A percentile compares a stretch with the other conserved stretches of the same genome.
These are phyloP conservation scores for Prillingera fragicola DNA, from an alignment of 1,284 basidiomycete species.

Conservation along the genomic window DNA sequence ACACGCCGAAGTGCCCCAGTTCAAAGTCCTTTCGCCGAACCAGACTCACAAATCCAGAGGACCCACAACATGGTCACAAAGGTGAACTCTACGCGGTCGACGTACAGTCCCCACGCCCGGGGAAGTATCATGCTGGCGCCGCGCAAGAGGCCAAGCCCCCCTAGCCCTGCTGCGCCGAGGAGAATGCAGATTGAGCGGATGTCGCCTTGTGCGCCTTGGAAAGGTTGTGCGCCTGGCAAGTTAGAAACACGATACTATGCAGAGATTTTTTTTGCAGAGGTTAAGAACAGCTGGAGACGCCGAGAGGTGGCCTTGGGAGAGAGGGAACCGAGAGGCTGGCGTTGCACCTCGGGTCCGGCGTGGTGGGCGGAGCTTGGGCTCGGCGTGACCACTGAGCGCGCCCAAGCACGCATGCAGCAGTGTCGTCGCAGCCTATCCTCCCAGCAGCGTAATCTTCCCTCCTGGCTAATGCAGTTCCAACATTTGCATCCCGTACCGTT, in stretches of 20 bases:
- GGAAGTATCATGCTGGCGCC: conserved; percentile 16
- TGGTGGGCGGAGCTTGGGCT: too few relatives aligned
- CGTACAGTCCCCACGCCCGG: conserved; percentile 29
- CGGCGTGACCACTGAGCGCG: too few relatives aligned
- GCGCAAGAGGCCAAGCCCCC: conserved; percentile 20
- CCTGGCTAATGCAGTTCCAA: background rate
- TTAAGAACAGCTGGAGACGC: background rate
- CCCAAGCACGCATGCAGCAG: too few relatives aligned
- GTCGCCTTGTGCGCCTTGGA: conserved; percentile 23
- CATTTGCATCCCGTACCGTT: background rate
- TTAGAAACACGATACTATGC: background rate
- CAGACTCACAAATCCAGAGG: conserved; percentile 35
- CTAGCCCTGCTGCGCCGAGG: conserved; percentile 21
- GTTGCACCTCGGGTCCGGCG: too few relatives aligned
- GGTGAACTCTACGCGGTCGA: conserved; percentile 35
- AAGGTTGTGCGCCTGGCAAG: conserved; percentile 22
- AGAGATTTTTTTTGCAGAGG: background rate
- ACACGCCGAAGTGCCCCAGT: too few relatives aligned
- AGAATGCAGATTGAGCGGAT: conserved; percentile 24
- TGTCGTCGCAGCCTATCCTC: too few relatives aligned
- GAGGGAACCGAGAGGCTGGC: too few relatives aligned
- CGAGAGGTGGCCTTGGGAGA: too few relatives aligned
- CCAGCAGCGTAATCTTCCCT: too few relatives aligned
- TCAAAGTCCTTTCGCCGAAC: too few relatives aligned
- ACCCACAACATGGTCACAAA: conserved; percentile 36